These are phyloP conservation scores for Eremothecium cymbalariae DNA, from an alignment of 1,139 yeast genomes.

Conservation along the genomic window DNA sequence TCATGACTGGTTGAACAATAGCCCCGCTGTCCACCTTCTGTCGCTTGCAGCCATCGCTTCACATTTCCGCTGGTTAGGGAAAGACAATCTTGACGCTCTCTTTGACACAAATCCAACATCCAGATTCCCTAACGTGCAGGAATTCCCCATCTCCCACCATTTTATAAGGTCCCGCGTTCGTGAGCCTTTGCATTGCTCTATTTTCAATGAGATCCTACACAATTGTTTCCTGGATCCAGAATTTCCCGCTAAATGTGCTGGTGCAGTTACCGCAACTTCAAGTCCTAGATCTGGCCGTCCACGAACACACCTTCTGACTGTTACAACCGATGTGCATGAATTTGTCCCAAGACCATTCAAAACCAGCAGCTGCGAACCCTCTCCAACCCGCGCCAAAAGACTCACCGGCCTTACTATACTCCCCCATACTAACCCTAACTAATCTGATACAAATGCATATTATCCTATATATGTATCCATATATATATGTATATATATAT, in stretches of 20 bases:
- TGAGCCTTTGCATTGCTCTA: constrained; percentile 3
- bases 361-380: constrained; percentile 14
- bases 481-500: too few relatives aligned
- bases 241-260: constrained; percentile 1
- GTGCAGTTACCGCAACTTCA: not conserved
- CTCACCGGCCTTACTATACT: constrained; percentile 13
- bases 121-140: constrained; percentile 3
- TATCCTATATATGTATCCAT: too few relatives aligned
- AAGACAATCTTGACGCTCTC: not conserved
- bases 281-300: constrained; percentile 4
- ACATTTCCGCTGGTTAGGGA: constrained; percentile 12
- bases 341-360: constrained; percentile 22
- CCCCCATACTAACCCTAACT: constrained; percentile 1
- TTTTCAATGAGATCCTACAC: not conserved
- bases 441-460: too few relatives aligned
- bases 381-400: constrained; percentile 11
- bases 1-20: constrained; percentile 3
- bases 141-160: constrained; percentile 16
- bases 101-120: constrained; percentile 1
- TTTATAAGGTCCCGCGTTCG: constrained; percentile 12
- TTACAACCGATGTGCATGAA: constrained; percentile 8
- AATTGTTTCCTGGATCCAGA: constrained; percentile 1
- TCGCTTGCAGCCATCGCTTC: constrained; percentile 8
- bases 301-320: not conserved
- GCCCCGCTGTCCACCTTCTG: constrained; percentile 5